Conservation (phyloP, 2,329 filamentous ascomycete species). For the Pseudocercospora fuligena region DNA sequence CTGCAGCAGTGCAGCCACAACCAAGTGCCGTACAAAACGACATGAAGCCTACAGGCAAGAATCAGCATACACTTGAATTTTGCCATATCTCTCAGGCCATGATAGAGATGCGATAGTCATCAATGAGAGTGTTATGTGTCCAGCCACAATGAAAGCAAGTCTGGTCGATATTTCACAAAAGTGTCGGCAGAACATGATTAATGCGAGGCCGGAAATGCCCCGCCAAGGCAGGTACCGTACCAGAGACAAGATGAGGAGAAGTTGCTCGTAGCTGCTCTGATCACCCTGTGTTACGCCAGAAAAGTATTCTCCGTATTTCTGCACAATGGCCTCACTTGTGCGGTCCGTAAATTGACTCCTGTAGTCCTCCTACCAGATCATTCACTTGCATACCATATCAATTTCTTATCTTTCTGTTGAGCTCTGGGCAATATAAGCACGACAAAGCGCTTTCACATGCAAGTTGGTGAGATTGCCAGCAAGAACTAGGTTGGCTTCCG, state of each 20-base stretch:
- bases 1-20: neutral
- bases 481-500: neutral
- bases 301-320: neutral
- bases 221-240: neutral
- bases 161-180: neutral
- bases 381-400: neutral
- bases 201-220: neutral
- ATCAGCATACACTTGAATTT: neutral
- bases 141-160: neutral
- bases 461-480: slow-evolving; percentile 1
- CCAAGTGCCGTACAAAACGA: neutral
- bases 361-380: too few relatives aligned
- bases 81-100: neutral
- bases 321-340: neutral
- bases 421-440: neutral
- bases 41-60: neutral
- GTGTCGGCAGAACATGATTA: neutral
- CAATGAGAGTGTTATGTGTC: neutral
- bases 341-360: neutral
- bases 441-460: slow-evolving; percentile 3
- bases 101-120: neutral
- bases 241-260: neutral
- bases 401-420: neutral
- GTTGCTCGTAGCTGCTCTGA: neutral
- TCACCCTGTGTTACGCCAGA: neutral